Evolutionary conservation across 129 eudicot genomes (phyloP).

Genomic region (Flaveria sonorensis): DNA sequence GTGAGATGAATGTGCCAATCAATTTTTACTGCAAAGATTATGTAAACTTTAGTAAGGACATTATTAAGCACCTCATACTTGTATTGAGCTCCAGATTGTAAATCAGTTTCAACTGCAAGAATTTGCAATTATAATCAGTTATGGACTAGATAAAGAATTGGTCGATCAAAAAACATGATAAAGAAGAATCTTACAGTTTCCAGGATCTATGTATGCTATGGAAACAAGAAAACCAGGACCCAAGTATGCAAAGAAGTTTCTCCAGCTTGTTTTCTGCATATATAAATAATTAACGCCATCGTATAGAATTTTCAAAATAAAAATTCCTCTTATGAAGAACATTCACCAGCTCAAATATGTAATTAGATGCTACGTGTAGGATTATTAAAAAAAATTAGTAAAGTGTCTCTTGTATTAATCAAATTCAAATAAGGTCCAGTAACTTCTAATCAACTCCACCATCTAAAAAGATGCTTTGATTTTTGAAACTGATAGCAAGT

Average conservation of each 20-base stretch:
- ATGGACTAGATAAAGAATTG: not conserved
- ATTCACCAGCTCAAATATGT: not conserved
- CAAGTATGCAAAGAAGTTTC: conserved; percentile 80
- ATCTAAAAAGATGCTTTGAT: not conserved
- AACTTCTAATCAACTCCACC: not conserved
- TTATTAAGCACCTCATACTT: conserved; percentile 77
- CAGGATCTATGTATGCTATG: conserved; percentile 97
- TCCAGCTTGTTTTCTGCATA: conserved; percentile 91
- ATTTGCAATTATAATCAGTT: conserved; percentile 22
- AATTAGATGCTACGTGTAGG: conserved; percentile 4
- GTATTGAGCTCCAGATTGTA: conserved; percentile 93
- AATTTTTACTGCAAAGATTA: not conserved
- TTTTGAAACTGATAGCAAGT: conserved; percentile 20
- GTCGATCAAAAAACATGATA: not conserved
- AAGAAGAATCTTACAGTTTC: conserved; percentile 67
- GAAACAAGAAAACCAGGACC: conserved; percentile 99
- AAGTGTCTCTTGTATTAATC: conserved; percentile 3
- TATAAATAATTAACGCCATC: conserved; percentile 17
- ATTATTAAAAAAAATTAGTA: not conserved
- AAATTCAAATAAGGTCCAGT: conserved; percentile 13
- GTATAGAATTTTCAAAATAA: not conserved
- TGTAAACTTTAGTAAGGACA: conserved; percentile 11
- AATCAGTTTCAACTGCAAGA: conserved; percentile 89
- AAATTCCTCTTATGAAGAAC: not conserved
- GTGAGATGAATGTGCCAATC: not conserved